Conservation (phyloP, 345 rosid species). For the Eucalyptus grandis region DNA sequence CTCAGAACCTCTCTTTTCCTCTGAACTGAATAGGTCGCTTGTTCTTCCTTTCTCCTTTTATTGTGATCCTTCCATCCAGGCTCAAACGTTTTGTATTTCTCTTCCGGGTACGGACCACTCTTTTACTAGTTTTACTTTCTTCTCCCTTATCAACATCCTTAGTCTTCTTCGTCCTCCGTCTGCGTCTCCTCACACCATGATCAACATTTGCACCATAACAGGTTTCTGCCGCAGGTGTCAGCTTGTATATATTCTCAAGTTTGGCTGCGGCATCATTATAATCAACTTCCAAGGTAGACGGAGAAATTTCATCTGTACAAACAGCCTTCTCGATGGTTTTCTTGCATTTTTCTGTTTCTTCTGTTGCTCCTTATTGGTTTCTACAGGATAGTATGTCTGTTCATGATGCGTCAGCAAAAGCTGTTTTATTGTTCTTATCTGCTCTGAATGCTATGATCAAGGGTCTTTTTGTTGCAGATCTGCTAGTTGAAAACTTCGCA, state of each 20-base stretch:
- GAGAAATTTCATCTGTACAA: slow-evolving; percentile 20
- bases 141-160: slow-evolving; percentile 15
- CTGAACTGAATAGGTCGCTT: background rate
- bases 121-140: background rate
- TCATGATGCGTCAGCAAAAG: slow-evolving; percentile 35
- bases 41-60: slow-evolving; percentile 35
- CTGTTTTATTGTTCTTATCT: slow-evolving; percentile 35
- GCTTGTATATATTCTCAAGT: slow-evolving; percentile 74
- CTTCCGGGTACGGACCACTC: slow-evolving; percentile 29
- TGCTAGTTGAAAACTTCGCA: slow-evolving; percentile 21
- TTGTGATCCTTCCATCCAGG: slow-evolving; percentile 53
- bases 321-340: slow-evolving; percentile 11
- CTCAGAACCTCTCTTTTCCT: slow-evolving; percentile 7
- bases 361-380: slow-evolving; percentile 21
- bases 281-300: slow-evolving; percentile 38
- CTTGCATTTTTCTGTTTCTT: slow-evolving; percentile 31
- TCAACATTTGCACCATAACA: slow-evolving; percentile 21
- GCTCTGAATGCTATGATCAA: slow-evolving; percentile 59
- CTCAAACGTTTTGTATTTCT: slow-evolving; percentile 51
- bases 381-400: slow-evolving; percentile 28
- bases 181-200: slow-evolving; percentile 9
- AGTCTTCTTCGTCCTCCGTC: slow-evolving; percentile 30
- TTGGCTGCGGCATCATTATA: slow-evolving; percentile 89
- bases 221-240: slow-evolving; percentile 35
- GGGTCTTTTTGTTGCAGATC: slow-evolving; percentile 29